Conservation (phyloP, 2,329 filamentous ascomycete genomes). For the Trichoderma koningiopsis region DNA sequence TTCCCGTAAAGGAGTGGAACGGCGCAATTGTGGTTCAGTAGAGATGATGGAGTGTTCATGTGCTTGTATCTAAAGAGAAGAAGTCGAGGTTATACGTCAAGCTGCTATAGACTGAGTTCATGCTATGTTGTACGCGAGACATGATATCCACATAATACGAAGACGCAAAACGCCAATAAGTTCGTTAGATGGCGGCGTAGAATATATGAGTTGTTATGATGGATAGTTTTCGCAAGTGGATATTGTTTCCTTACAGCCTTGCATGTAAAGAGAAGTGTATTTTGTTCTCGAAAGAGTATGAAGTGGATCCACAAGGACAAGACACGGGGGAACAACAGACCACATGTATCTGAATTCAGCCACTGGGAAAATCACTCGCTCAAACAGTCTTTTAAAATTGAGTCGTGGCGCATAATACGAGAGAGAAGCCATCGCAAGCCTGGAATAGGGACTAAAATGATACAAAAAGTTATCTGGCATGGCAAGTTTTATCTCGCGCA, state of each 20-base stretch:
- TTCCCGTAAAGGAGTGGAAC: slow-evolving; percentile 6
- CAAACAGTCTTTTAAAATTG: too few species aligned
- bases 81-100: not conserved
- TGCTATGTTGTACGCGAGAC: not conserved
- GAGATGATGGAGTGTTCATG: not conserved
- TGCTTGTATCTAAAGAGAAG: not conserved
- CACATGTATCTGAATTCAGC: too few species aligned
- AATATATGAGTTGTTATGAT: not conserved
- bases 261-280: too few species aligned
- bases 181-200: not conserved
- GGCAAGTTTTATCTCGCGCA: not conserved
- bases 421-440: too few species aligned
- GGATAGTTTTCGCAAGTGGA: too few species aligned
- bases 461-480: not conserved
- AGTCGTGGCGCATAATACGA: too few species aligned
- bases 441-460: too few species aligned
- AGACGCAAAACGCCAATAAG: not conserved
- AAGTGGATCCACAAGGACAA: too few species aligned
- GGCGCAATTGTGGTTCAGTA: slow-evolving; percentile 12
- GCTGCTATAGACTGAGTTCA: not conserved
- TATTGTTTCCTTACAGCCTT: too few species aligned
- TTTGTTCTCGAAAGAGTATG: too few species aligned
- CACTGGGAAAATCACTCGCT: too few species aligned
- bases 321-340: too few species aligned
- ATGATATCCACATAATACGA: not conserved